Percentiles rank a stretch among this genome's conserved stretches.
phyloP scores from a whole-genome alignment of 2,329 filamentous ascomycete species.

The Neurospora sp. region DNA sequence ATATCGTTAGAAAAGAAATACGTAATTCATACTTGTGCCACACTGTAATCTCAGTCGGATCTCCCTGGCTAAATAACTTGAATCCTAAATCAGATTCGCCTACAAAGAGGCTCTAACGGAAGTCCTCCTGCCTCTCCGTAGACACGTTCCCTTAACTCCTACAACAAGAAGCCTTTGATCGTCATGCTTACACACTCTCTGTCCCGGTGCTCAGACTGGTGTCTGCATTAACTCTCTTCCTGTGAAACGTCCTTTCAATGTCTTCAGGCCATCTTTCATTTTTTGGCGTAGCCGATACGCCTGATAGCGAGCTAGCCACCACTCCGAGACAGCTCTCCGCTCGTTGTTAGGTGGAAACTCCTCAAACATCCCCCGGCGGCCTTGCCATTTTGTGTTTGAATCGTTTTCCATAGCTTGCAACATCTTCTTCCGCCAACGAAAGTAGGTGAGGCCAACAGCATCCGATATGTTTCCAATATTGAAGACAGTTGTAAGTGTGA shows the following conservation, averaged over 20 bases:
- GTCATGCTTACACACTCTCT: not conserved
- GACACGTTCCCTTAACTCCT: not conserved
- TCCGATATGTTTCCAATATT: not conserved
- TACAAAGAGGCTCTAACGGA: no score
- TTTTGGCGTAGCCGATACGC: not conserved
- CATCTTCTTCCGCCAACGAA: fast-evolving
- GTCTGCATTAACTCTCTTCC: not conserved
- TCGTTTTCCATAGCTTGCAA: not conserved
- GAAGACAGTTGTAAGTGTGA: not conserved
- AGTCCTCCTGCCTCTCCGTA: no score
- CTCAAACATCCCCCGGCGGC: not conserved
- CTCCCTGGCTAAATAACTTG: no score
- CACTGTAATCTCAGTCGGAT: no score
- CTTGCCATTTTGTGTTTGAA: not conserved
- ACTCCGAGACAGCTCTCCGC: not conserved
- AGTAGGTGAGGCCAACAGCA: fast-evolving
- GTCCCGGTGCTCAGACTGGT: not conserved
- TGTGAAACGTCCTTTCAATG: not conserved
- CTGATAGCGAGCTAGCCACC: not conserved
- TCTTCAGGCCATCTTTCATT: not conserved
- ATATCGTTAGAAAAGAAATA: no score
- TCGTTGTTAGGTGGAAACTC: not conserved
- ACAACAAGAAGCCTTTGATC: not conserved
- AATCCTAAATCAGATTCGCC: no score
- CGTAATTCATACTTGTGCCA: no score